A percentile compares a stretch with the other conserved stretches of the same genome.
phyloP scores from a whole-genome alignment of 352 stramenopile genomes.

The Plasmopara halstedii region DNA sequence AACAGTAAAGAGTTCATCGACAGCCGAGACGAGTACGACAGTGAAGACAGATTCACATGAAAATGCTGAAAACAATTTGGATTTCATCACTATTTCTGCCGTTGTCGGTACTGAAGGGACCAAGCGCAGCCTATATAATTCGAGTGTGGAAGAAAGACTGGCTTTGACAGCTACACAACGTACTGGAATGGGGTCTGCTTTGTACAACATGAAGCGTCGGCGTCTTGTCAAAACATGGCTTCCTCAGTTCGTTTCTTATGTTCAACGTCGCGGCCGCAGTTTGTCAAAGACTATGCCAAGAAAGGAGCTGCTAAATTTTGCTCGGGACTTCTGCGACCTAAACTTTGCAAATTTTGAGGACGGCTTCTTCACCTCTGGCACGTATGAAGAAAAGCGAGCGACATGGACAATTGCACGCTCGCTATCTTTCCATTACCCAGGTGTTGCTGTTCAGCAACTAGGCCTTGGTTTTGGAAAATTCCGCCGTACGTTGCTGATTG shows the following conservation, averaged over 20 bases:
- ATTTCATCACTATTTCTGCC: conserved; percentile 5
- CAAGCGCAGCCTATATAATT: not conserved
- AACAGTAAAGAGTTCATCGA: conserved; percentile 7
- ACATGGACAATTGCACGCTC: conserved; percentile 24
- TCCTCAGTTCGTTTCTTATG: conserved; percentile 25
- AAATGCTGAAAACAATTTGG: not conserved
- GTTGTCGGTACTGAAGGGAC: conserved; percentile 11
- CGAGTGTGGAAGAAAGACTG: conserved; percentile 7
- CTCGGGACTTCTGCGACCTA: conserved; percentile 24
- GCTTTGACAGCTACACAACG: conserved; percentile 1
- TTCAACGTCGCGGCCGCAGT: conserved; percentile 20
- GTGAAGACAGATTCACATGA: conserved; percentile 2
- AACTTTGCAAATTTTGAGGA: conserved; percentile 26
- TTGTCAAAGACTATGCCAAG: conserved; percentile 20
- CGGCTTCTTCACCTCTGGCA: conserved; percentile 24
- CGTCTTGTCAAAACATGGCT: conserved; percentile 24
- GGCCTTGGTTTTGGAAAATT: conserved; percentile 25
- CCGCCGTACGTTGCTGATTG: conserved; percentile 20
- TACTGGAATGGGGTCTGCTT: conserved; percentile 19
- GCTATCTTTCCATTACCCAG: conserved; percentile 25
- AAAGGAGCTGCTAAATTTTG: conserved; percentile 27
- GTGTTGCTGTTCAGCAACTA: conserved; percentile 26
- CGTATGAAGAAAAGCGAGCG: conserved; percentile 26
- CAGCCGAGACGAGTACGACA: conserved; percentile 11
- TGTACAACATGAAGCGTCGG: conserved; percentile 19